A percentile compares a stretch with the other conserved stretches of the same genome.
Evolutionary conservation across 257 asterid genomes (phyloP).

Genomic region (Rehmannia glutinosa): DNA sequence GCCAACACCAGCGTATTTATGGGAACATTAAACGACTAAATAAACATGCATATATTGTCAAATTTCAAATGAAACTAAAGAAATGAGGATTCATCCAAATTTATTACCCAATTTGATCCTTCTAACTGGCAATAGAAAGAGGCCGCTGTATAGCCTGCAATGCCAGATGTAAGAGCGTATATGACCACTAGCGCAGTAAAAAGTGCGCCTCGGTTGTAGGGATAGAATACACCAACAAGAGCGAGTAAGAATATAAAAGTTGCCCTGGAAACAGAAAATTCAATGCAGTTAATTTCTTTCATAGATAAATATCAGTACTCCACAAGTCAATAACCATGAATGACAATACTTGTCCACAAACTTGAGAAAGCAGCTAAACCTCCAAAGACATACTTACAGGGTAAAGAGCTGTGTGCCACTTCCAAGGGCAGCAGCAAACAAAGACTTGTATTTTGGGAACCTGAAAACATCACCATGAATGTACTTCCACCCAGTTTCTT

Average conservation of each 20-base stretch:
- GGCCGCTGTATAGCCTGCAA: conserved; percentile 61
- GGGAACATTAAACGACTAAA: background rate
- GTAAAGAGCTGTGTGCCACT: conserved; percentile 72
- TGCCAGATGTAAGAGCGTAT: conserved; percentile 69
- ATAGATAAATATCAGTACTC: background rate
- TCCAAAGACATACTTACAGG: conserved; percentile 36
- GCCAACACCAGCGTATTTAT: background rate
- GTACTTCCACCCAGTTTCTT: conserved; percentile 80
- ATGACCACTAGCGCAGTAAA: conserved; percentile 55
- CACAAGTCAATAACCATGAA: background rate
- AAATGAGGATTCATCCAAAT: background rate
- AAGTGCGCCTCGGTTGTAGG: conserved; percentile 69
- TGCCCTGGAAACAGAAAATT: conserved; percentile 31
- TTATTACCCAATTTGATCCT: conserved; percentile 68
- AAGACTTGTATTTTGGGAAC: conserved; percentile 53
- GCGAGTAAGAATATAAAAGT: conserved; percentile 59
- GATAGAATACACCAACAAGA: conserved; percentile 66
- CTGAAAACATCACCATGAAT: conserved; percentile 78
- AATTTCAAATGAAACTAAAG: conserved; percentile 2
- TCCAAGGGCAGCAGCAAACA: conserved; percentile 65
- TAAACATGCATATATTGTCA: background rate
- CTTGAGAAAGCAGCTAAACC: background rate
- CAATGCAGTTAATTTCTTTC: background rate
- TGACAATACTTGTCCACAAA: background rate
- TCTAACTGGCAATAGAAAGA: conserved; percentile 69